A percentile compares a stretch with the other conserved stretches of the same genome.
Conservation (phyloP, 768 basidiomycete genomes). For the Termitomyces sp. region DNA sequence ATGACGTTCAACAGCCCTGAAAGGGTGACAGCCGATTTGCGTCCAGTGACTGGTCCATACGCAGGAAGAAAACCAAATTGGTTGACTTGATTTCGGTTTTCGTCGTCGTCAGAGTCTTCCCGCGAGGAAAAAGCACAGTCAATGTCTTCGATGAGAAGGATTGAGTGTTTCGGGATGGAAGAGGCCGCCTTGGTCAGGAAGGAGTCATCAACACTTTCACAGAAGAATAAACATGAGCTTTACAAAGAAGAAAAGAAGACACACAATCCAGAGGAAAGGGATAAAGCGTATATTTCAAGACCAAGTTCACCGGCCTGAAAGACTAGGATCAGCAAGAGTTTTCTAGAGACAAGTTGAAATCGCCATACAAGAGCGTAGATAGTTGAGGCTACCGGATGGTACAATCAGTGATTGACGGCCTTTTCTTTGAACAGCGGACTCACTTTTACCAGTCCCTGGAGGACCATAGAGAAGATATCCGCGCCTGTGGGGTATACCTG, state of each 20-base stretch:
- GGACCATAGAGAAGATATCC: constrained; percentile 55
- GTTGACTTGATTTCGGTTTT: background rate
- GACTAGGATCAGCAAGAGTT: background rate
- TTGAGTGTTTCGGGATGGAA: constrained; percentile 43
- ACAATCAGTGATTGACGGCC: constrained; percentile 20
- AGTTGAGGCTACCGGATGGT: constrained; percentile 40
- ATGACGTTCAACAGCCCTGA: constrained; percentile 53
- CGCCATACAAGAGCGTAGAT: constrained; percentile 43
- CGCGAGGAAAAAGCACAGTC: constrained; percentile 53
- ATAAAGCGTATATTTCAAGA: constrained; percentile 75
- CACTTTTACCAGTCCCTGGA: constrained; percentile 61
- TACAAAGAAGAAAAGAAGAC: constrained; percentile 9
- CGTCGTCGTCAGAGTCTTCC: constrained; percentile 30
- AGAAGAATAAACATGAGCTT: background rate
- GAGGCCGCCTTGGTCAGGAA: constrained; percentile 40
- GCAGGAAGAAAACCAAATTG: constrained; percentile 8
- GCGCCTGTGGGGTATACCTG: constrained; percentile 52
- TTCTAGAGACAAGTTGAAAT: background rate
- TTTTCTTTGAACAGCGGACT: constrained; percentile 10
- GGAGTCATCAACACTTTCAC: constrained; percentile 37
- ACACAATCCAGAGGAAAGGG: constrained; percentile 42
- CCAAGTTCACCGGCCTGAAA: constrained; percentile 56
- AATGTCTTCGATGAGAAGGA: constrained; percentile 56
- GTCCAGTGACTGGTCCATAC: background rate
- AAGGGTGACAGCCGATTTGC: constrained; percentile 37